Percentiles rank a stretch among this genome's conserved stretches.
Conservation (phyloP, 1,284 basidiomycete species). For the Tilletia setariae region DNA sequence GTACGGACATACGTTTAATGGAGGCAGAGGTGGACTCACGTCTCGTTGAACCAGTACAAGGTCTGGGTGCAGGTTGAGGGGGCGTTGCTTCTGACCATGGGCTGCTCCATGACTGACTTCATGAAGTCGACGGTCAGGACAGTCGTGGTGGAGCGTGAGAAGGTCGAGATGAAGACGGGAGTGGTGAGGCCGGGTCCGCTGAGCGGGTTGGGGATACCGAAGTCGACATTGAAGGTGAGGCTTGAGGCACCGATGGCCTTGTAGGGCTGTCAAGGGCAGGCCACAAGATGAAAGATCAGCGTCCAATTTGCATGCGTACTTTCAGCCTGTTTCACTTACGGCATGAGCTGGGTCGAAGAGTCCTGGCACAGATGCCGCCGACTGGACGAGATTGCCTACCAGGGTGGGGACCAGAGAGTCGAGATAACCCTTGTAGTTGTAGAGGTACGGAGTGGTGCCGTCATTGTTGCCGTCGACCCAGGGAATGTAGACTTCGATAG, state of each 20-base stretch:
- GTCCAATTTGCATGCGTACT: no score
- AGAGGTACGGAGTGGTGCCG: slow-evolving; percentile 7
- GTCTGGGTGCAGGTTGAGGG: background rate
- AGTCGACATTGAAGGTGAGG: slow-evolving; percentile 10
- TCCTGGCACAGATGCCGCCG: background rate
- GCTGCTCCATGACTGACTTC: slow-evolving; percentile 6
- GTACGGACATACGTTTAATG: no score
- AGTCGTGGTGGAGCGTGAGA: background rate
- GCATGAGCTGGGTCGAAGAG: slow-evolving; percentile 10
- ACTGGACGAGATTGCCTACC: slow-evolving; percentile 4
- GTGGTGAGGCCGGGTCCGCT: background rate
- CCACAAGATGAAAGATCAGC: background rate
- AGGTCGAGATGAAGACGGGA: slow-evolving; percentile 9
- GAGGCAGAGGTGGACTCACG: background rate
- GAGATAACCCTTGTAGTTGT: slow-evolving; percentile 10
- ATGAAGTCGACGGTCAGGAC: background rate
- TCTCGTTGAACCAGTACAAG: slow-evolving; percentile 10
- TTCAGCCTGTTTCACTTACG: background rate
- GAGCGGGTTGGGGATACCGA: background rate
- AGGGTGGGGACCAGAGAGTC: slow-evolving; percentile 3
- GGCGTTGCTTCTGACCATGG: background rate
- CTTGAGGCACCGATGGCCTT: background rate
- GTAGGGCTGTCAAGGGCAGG: background rate
- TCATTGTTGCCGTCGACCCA: slow-evolving; percentile 12
- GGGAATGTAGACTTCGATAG: slow-evolving; percentile 8